Base-by-base conservation (phyloP, 2,329 filamentous ascomycete genomes). In the Penicillium sclerotigenum region DNA sequence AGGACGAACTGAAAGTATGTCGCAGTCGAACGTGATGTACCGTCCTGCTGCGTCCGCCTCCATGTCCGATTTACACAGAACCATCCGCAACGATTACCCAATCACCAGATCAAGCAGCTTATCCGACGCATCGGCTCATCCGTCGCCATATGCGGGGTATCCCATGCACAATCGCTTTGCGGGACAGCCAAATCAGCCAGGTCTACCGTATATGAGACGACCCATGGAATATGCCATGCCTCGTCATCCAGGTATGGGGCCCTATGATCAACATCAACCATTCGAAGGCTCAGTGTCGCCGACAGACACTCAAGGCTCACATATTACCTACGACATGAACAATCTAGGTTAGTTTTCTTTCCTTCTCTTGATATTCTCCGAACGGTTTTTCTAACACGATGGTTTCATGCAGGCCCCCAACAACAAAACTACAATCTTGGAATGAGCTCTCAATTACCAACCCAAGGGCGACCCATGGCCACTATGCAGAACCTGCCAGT, bases 91-190 rank as follows among this genome's bases (percentile, higher is more conserved):
- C 43, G 58, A 68, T 24, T 71, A 66, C 46, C 63, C 66, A 6
- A 68, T 68, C 36, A 62, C 68, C 20, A 62, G 71, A 43, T 73
- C 72, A 7, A 73, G 69, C 61, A 74, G 72, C 33, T 60, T 74
- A 37, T 74, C 72, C 0, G 71, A 73, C 51, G 57, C 68, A 8
- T 68, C 65, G 16, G 54, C 61, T 43, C 60, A 36, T 59, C 71
- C 8, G 67, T 66, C 53, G 61, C 66, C 46, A 50, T 65, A 16
- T 61, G 67, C 22, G 13, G 52, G 52, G 55, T 72, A 54, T 43
- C 69, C 68, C 46, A 59, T 69, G n/a, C 66, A 64, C 5, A 64
- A 63, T 26, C 65, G 67, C 22, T 72, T 65, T 22, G 59, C 67
- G 4, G 63, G 65, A 2, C 63, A 67, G 14, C 48, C 65, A 16